Conservation (phyloP, 352 stramenopile genomes). For the Globisporangium megalacanthum region DNA sequence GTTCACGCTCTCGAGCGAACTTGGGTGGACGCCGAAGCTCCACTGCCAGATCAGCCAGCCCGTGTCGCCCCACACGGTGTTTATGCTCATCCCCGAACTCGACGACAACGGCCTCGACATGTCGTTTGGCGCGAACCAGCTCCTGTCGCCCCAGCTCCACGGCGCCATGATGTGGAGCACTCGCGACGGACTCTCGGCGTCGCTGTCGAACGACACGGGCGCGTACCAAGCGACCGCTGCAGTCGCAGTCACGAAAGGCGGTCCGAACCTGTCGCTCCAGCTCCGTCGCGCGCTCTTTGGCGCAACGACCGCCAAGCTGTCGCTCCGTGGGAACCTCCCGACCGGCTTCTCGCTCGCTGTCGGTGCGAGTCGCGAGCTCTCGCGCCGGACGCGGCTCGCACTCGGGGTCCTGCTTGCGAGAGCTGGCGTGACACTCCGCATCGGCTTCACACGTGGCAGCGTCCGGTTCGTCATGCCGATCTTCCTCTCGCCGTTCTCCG, state of each 20-base stretch:
- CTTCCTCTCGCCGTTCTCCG: constrained; percentile 71
- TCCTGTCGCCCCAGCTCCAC: constrained; percentile 54
- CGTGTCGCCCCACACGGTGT: constrained; percentile 59
- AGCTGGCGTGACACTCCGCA: constrained; percentile 50
- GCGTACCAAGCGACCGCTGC: constrained; percentile 32
- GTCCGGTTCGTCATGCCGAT: constrained; percentile 81
- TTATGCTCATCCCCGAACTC: constrained; percentile 71
- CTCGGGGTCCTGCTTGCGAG: constrained; percentile 53
- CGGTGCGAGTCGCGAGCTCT: constrained; percentile 52
- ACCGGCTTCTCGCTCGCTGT: constrained; percentile 42
- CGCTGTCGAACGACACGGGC: constrained; percentile 42
- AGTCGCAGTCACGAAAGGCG: constrained; percentile 37
- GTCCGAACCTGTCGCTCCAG: constrained; percentile 57
- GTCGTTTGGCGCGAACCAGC: constrained; percentile 61
- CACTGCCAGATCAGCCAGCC: constrained; percentile 70
- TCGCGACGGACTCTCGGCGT: constrained; percentile 66
- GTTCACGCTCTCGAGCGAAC: constrained; percentile 53
- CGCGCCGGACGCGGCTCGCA: constrained; percentile 46
- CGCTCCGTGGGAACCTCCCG: constrained; percentile 41
- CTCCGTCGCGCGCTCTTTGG: constrained; percentile 33
- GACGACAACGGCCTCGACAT: constrained; percentile 69
- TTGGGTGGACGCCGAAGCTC: constrained; percentile 75
- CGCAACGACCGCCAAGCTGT: constrained; percentile 43
- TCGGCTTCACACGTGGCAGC: constrained; percentile 72
- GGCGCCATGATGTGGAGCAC: constrained; percentile 81